A percentile compares a stretch with the other conserved stretches of the same genome.
Evolutionary conservation across 306 rosid species (phyloP).

Genomic region (Vachellia collinsii): DNA sequence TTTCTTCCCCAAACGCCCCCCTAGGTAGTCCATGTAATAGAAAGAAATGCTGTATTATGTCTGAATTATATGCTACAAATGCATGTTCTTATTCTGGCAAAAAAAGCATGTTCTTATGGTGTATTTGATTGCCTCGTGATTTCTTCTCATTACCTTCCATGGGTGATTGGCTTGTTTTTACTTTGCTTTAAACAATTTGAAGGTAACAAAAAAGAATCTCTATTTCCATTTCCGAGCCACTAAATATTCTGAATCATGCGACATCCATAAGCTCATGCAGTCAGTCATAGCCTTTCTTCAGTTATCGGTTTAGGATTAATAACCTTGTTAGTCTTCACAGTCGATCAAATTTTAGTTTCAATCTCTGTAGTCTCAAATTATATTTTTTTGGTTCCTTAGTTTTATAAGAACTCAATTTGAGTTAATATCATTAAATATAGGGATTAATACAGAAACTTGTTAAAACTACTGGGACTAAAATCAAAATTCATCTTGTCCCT

Average conservation of each 20-base stretch:
- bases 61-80: constrained; percentile 36
- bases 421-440: no score
- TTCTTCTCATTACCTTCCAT: constrained; percentile 10
- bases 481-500: no score
- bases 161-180: background rate
- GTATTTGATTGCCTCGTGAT: constrained; percentile 10
- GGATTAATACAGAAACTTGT: no score
- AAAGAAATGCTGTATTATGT: constrained; percentile 35
- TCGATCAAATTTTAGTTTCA: no score
- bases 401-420: no score
- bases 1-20: constrained; percentile 23
- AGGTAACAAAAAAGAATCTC: background rate
- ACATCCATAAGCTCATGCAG: background rate
- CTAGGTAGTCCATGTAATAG: constrained; percentile 14
- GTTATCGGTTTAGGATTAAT: no score
- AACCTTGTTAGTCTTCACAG: no score
- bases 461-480: no score
- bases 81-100: constrained; percentile 36
- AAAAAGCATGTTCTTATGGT: constrained; percentile 36
- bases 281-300: no score
- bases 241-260: background rate
- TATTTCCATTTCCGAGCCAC: background rate
- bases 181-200: constrained; percentile 5
- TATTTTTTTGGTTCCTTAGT: no score
- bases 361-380: no score